Conservation (phyloP, 345 rosid species). For the Moricandia moricandioides region DNA sequence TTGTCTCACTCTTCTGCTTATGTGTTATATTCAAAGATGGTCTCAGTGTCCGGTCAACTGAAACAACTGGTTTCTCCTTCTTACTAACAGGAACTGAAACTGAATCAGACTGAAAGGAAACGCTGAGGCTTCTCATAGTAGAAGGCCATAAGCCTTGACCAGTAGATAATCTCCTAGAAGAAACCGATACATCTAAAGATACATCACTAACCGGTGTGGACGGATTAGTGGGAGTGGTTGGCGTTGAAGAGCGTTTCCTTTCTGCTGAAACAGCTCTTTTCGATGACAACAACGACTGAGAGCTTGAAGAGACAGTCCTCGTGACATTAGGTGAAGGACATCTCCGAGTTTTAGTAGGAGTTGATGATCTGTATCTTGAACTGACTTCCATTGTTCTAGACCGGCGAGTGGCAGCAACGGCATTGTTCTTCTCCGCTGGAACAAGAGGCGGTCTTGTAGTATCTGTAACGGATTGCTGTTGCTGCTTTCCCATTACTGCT, state of each 20-base stretch:
- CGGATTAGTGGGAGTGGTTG: slow-evolving; percentile 59
- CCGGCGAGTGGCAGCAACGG: slow-evolving; percentile 39
- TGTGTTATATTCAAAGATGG: slow-evolving; percentile 71
- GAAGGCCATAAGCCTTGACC: slow-evolving; percentile 95
- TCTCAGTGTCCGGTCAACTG: slow-evolving; percentile 64
- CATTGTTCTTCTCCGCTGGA: slow-evolving; percentile 74
- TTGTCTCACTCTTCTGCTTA: slow-evolving; percentile 50
- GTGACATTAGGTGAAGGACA: slow-evolving; percentile 63
- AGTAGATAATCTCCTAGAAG: slow-evolving; percentile 53
- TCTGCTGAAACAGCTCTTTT: slow-evolving; percentile 80
- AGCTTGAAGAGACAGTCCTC: slow-evolving; percentile 42
- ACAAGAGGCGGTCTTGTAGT: slow-evolving; percentile 61
- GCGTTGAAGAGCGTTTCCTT: slow-evolving; percentile 72
- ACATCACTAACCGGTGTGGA: slow-evolving; percentile 76
- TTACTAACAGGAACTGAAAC: slow-evolving; percentile 71
- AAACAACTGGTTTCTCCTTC: slow-evolving; percentile 69
- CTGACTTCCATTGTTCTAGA: slow-evolving; percentile 59
- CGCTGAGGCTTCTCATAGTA: slow-evolving; percentile 93
- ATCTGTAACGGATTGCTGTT: slow-evolving; percentile 49
- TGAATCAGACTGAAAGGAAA: slow-evolving; percentile 87
- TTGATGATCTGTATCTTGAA: slow-evolving; percentile 78
- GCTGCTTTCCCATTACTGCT: slow-evolving; percentile 34
- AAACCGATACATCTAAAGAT: slow-evolving; percentile 40
- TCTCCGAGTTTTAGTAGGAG: slow-evolving; percentile 53
- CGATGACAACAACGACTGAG: slow-evolving; percentile 40